Evolutionary conservation across 2,329 filamentous ascomycete genomes (phyloP), one percentile per base, ranked within the genome.

Genomic region (Zymoseptoria tritici): DNA sequence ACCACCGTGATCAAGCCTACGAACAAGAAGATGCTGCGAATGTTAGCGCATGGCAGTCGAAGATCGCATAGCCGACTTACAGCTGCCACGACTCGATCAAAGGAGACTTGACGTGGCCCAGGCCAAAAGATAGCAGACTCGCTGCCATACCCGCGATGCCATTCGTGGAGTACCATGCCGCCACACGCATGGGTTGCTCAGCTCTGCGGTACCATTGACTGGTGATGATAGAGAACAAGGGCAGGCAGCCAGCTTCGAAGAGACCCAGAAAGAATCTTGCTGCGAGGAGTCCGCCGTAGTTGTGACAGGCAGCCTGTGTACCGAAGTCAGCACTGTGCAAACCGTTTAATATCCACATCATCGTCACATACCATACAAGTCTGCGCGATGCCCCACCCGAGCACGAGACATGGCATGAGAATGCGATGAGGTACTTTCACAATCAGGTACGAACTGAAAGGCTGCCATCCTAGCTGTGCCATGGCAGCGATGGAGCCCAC

Each of bases 161-260:
- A 22, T 67, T 65, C 29, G 63, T 70, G 24, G 61, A 62, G 52
- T 69, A 69, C 67, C 67, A 69, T 8, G 63, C 62, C 11, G 66
- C 67, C 9, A 66, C 63, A 9, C 68, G 57, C 16, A 68, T 49
- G 4, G 68, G 67, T 53, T 70, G 68, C 56, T 71, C 68, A n/a
- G 57, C 62, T 54, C 66, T 57, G 57, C 68, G 60, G 50, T 64
- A 71, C 68, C 68, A 71, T 50, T 67, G 64, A 2, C 58, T 61
- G 11, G 65, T 68, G 20, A 71, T 66, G 2, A 89, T 77, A 0
- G 83, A 81, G 66, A 88, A 88, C 0, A 84, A 83, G 0, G 86
- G 86, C 0, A 84, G 84, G 4, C 88, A 84, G 0, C 84, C 83
- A 0, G 84, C 78, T 70, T 89, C 86, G 57, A 87, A 87, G 0